Conservation (phyloP, 768 basidiomycete genomes). For the Lyophyllum shimeji region DNA sequence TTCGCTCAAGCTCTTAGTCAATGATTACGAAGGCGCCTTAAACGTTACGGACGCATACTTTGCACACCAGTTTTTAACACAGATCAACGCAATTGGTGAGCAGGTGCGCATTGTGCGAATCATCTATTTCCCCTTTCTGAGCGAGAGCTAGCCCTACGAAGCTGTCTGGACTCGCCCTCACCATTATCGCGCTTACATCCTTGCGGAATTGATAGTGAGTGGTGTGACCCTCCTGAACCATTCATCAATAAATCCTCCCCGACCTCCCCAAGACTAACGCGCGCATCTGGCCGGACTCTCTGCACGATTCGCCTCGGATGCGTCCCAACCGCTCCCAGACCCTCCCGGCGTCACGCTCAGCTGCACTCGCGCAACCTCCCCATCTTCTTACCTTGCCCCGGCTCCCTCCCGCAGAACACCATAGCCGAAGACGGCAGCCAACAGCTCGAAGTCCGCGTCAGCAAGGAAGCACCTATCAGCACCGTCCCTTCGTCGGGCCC, state of each 20-base stretch:
- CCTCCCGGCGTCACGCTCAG: too few relatives aligned
- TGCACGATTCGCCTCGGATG: too few relatives aligned
- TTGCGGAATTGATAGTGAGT: conserved; percentile 65
- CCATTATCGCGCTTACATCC: conserved; percentile 68
- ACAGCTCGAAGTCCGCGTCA: too few relatives aligned
- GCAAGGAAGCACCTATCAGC: too few relatives aligned
- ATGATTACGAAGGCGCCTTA: conserved; percentile 48
- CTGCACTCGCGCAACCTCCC: too few relatives aligned
- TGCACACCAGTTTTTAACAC: conserved; percentile 43
- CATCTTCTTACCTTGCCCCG: too few relatives aligned
- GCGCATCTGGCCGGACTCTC: conserved; percentile 48
- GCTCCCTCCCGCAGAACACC: too few relatives aligned
- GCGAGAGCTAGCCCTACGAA: conserved; percentile 50
- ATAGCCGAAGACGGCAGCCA: too few relatives aligned
- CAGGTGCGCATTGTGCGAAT: conserved; percentile 35
- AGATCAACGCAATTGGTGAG: conserved; percentile 59
- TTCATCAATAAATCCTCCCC: background rate
- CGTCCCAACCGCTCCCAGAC: too few relatives aligned
- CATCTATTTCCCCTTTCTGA: background rate
- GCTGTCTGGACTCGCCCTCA: conserved; percentile 59
- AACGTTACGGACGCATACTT: conserved; percentile 51
- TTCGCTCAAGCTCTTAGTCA: conserved; percentile 52
- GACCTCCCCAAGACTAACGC: conserved; percentile 52
- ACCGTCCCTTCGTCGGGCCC: too few relatives aligned
- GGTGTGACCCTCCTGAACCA: background rate